Evolutionary conservation across 2,329 filamentous ascomycete genomes (phyloP), one percentile per base, ranked within the genome.

Genomic region (Sarocladiaceae sp.): DNA sequence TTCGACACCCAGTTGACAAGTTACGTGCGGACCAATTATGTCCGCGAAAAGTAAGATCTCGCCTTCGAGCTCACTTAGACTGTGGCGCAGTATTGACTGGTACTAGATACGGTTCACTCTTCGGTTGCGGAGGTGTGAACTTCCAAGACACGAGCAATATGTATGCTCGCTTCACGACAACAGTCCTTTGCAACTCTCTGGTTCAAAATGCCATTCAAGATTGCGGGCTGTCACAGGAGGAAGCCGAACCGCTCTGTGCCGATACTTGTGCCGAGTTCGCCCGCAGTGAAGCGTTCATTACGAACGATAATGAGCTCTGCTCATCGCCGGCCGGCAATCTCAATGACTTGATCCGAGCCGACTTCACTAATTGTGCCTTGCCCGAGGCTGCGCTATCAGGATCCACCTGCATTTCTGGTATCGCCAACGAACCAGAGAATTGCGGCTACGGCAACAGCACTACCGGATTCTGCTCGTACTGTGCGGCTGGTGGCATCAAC

Each of bases 91-190:
- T n/a, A n/a, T n/a, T n/a, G n/a, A n/a, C n/a, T n/a, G n/a, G n/a
- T n/a, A n/a, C n/a, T 53, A 97, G 93, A 75, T 99, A 93, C 70
- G 79, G 88, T 66, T 76, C 80, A 51, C 75, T 90, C 46, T 80
- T 99, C 57, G 93, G 93, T 52, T 99, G 94, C 67, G 77, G 80
- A 46, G 80, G 81, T 56, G 76, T 97, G 61, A 83, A 94, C 63
- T 79, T 92, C 53, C 83, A 82, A 52, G 88, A 96, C 66, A 86
- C 90, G 3, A 86, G 83, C 59, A 80, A 87, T 62, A 82, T 92
- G 63, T 99, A 99, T 71, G 93, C 94, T 47, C 87, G 94, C 61
- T 99, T 93, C 71, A 96, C 93, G 4, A 94, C 84, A 44, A 94
- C 88, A 55, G 86, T 95, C 57, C 80, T 99, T 58, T 99, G 94